phyloP scores from a whole-genome alignment of 2,329 filamentous ascomycete species.

The Pestalotiopsis sp. region DNA sequence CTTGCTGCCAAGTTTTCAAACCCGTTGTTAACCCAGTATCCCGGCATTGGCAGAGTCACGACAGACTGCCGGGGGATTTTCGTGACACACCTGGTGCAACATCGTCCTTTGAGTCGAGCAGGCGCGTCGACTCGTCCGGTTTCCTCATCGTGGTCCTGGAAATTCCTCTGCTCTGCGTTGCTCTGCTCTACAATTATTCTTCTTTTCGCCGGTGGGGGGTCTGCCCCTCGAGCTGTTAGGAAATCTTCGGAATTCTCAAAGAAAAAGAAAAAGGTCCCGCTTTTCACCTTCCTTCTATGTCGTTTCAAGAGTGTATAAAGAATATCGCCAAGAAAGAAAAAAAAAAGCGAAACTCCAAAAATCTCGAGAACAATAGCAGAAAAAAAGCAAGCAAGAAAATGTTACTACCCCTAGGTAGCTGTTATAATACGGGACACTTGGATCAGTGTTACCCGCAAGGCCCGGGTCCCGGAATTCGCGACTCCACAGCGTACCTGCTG shows the following conservation, averaged over 20 bases:
- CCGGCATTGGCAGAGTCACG: not conserved
- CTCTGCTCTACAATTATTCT: not conserved
- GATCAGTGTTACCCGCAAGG: not conserved
- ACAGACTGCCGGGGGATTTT: no score
- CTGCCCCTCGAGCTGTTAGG: not conserved
- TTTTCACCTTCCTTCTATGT: no score
- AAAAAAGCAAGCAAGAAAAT: not conserved
- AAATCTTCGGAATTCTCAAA: no score
- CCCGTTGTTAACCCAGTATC: not conserved
- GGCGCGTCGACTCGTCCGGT: slow-evolving; percentile 9
- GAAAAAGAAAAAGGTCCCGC: no score
- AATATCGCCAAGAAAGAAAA: no score
- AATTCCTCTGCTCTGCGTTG: not conserved
- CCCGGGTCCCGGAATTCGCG: not conserved
- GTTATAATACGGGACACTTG: not conserved
- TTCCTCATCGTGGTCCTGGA: not conserved
- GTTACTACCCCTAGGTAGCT: not conserved
- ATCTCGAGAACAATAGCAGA: not conserved
- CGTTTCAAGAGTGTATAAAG: no score
- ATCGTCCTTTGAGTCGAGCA: not conserved
- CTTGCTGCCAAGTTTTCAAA: not conserved
- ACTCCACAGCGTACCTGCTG: no score
- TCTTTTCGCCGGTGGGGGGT: not conserved
- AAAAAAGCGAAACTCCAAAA: no score
- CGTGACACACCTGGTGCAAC: slow-evolving; percentile 7